Base-by-base conservation (phyloP, 1,284 basidiomycete genomes). In the Tilletia walkeri region DNA sequence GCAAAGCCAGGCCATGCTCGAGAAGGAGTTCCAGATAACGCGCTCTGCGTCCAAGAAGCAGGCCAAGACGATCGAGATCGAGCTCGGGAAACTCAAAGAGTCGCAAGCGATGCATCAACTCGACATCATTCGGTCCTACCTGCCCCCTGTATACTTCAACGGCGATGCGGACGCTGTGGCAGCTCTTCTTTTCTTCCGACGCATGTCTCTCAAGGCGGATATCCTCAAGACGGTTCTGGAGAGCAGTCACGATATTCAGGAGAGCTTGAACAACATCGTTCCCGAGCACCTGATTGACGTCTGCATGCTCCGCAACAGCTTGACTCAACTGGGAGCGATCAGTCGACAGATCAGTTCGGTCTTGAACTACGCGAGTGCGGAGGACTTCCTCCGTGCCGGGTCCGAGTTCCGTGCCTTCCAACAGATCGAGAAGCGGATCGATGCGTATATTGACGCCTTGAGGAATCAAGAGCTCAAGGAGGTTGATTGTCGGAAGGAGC, bases 391-490 rank as follows among this genome's bases (percentile, higher is more conserved):
- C 5, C 72, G 73, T 2, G 76, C 92, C 67, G 95, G 94, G 1
- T 88, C 91, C 39, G 87, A 96, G 38, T 93, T 90, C 76, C 88
- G 88, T 7, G 95, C 99, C 74, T 73, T 77, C 39, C 88, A 97
- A 49, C 91, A 91, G 0, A 89, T 97, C 82, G 95, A 99, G 86
- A 92, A 91, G 82, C 89, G 92, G 53, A 88, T 99, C 68, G 94
- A 99, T 80, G 90, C 91, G 84, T 95, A 95, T 83, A 89, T 98
- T 71, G 91, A 92, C 67, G 87, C 91, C 41, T 86, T 96, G 14
- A 88, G 91, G 63, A 87, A 89, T 56, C 93, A 97, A 76, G 94
- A 94, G 84, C 93, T 99, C 85, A 88, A 91, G 56, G 95, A 95
- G 84, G 88, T 90, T 84, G 59, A 63, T 3, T n/a, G 16, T 20